Conservation (phyloP, 331 rosid genomes). For the Dryas integrifolia region DNA sequence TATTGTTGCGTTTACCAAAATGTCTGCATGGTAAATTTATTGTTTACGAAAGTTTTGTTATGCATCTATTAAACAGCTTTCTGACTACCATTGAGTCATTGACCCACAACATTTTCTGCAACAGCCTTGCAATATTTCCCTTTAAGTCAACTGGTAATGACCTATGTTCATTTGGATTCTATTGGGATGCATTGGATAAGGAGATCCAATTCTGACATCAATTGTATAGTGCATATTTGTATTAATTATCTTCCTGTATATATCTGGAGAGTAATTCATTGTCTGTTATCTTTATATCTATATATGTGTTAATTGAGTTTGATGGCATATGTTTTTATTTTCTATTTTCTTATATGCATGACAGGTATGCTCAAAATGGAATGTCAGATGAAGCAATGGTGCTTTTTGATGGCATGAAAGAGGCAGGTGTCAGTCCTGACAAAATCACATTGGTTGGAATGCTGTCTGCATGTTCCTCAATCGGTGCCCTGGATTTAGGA, state of each 20-base stretch:
- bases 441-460: conserved; percentile 67
- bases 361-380: conserved; percentile 89
- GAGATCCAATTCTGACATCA: background rate
- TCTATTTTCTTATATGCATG: conserved; percentile 15
- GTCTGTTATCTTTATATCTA: background rate
- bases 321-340: conserved; percentile 1
- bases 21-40: background rate
- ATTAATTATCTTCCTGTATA: background rate
- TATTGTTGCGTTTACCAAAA: background rate
- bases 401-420: conserved; percentile 63
- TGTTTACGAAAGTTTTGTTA: background rate
- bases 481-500: conserved; percentile 79
- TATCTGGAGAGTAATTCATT: background rate
- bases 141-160: background rate
- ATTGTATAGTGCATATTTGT: background rate
- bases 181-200: background rate
- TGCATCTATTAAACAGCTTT: background rate
- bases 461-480: conserved; percentile 71
- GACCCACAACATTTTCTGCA: background rate
- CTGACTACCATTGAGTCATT: background rate
- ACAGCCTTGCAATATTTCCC: background rate
- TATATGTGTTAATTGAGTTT: background rate
- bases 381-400: conserved; percentile 73
- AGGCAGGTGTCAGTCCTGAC: conserved; percentile 47
- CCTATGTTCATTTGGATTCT: background rate